Evolutionary conservation across 2,329 filamentous ascomycete species (phyloP).

Genomic region (Akanthomyces dipterigenus): DNA sequence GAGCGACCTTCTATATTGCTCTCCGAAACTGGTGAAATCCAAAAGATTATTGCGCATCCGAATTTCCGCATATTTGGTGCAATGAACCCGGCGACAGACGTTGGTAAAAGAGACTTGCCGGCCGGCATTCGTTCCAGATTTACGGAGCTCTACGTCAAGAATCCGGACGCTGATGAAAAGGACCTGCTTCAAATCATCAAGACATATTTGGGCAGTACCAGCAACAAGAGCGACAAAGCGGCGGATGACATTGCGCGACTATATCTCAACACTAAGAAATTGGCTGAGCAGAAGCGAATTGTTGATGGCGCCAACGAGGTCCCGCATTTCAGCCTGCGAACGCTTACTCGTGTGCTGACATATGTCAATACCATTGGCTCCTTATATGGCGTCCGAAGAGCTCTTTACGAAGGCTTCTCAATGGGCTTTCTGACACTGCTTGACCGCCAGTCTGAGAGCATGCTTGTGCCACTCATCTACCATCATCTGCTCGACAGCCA

Average conservation of each 20-base stretch:
- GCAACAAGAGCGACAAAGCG: slow-evolving; percentile 64
- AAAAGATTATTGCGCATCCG: slow-evolving; percentile 80
- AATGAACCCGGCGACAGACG: slow-evolving; percentile 98
- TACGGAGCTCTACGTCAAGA: slow-evolving; percentile 90
- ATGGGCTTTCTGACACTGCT: slow-evolving; percentile 96
- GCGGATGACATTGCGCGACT: slow-evolving; percentile 76
- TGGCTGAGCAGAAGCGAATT: slow-evolving; percentile 74
- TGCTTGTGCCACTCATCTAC: slow-evolving; percentile 72
- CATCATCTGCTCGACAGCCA: slow-evolving; percentile 70
- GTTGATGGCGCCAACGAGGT: slow-evolving; percentile 95
- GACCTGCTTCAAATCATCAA: slow-evolving; percentile 85
- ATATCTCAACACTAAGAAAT: slow-evolving; percentile 78
- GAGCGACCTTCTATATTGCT: slow-evolving; percentile 76
- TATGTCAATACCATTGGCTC: slow-evolving; percentile 83
- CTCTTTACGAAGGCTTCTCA: slow-evolving; percentile 89
- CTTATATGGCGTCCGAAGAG: slow-evolving; percentile 75
- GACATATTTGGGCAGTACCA: slow-evolving; percentile 71
- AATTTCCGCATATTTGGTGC: slow-evolving; percentile 95
- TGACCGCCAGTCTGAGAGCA: slow-evolving; percentile 70
- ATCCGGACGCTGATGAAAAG: slow-evolving; percentile 78
- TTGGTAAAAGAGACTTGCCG: slow-evolving; percentile 90
- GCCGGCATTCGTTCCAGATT: slow-evolving; percentile 85
- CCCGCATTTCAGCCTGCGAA: slow-evolving; percentile 94
- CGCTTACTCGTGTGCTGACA: slow-evolving; percentile 79
- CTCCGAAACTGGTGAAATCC: slow-evolving; percentile 88